Base-by-base conservation (phyloP, 2,329 filamentous ascomycete genomes). In the Hypoxylon sp. region DNA sequence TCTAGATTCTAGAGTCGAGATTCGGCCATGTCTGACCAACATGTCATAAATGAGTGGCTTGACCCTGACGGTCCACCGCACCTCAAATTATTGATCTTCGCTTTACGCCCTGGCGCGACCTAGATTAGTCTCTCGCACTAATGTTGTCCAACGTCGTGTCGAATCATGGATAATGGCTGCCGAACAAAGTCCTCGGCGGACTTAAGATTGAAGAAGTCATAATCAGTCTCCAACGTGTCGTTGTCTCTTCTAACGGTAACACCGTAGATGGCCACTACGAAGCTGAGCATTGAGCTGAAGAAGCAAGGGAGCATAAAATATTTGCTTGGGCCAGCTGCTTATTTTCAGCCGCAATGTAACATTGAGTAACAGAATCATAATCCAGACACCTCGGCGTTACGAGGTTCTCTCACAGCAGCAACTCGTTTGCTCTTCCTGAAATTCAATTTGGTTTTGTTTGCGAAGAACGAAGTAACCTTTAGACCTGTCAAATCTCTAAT, bases 301-400 rank as follows among this genome's bases (percentile, higher is more conserved):
- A 47, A 31, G 24, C 22, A 46, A 37, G 51, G 13, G 13, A 33
- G 50, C 6, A 39, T 58, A 51, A 66, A 64, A 65, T 67, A 58
- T 67, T 63, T 54, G 35, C 37, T 37, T 35, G 37, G 42, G 47
- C 57, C 47, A 19, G n/a, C 42, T 47, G 35, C 26, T 11, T 44
- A 33, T 24, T 63, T 63, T 66, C 60, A 67, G 69, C 69, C 66
- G 57, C 66, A 70, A n/a, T 62, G 68, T 31, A 60, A 65, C 68
- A 62, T 60, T 44, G 24, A 37, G 47, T 13, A 10, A 22, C 19
- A 22, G 19, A 22, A 22, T 51, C 35, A 42, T 44, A 26, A 47
- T 50, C 54, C 19, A 64, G 39, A 35, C 42, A 29, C 39, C 10
- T 26, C 24, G 19, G n/a, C n/a, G 39, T 47, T 50, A 55, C 31